These are phyloP conservation scores for Aspergillus haitiensis DNA, from an alignment of 495 filamentous ascomycete species.

Conservation along the genomic window DNA sequence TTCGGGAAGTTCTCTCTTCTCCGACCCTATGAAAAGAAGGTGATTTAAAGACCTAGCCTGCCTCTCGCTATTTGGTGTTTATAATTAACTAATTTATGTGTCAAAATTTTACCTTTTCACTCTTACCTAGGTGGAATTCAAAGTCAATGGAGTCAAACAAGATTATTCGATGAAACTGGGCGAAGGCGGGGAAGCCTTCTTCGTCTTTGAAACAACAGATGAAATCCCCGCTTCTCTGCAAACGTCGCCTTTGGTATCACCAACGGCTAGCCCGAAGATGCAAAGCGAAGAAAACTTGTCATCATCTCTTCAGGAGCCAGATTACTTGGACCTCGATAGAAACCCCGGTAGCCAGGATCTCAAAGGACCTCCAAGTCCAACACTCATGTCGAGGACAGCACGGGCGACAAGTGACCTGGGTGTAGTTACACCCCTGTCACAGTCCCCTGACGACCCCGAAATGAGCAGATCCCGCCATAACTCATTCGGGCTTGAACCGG, in stretches of 20 bases:
- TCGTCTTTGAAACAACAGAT: slow-evolving; percentile 93
- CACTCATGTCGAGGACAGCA: slow-evolving; percentile 45
- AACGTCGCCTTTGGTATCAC: slow-evolving; percentile 90
- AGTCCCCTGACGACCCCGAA: slow-evolving; percentile 58
- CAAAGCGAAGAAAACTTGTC: slow-evolving; percentile 54
- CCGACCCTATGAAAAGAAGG: slow-evolving; percentile 97
- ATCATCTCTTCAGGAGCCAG: slow-evolving; percentile 72
- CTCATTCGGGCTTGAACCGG: slow-evolving; percentile 34
- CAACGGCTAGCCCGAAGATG: slow-evolving; percentile 71
- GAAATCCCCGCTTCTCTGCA: slow-evolving; percentile 86
- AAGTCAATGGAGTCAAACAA: slow-evolving; percentile 88
- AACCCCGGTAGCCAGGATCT: slow-evolving; percentile 13
- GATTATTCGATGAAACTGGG: slow-evolving; percentile 98
- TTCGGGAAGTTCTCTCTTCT: slow-evolving; percentile 98
- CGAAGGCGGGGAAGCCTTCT: slow-evolving; percentile 96
- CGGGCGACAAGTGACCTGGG: slow-evolving; percentile 54
- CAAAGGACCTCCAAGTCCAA: slow-evolving; percentile 24
- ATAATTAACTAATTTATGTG: slow-evolving; percentile 20
- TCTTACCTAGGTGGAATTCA: slow-evolving; percentile 74
- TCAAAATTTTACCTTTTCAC: too few relatives aligned
- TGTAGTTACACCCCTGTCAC: slow-evolving; percentile 60
- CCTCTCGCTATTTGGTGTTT: not conserved
- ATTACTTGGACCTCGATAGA: slow-evolving; percentile 71
- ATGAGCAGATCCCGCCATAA: slow-evolving; percentile 32
- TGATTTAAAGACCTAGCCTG: slow-evolving; percentile 20